Evolutionary conservation across 2,329 filamentous ascomycete genomes (phyloP).

Genomic region (Cryoendolithus antarcticus): DNA sequence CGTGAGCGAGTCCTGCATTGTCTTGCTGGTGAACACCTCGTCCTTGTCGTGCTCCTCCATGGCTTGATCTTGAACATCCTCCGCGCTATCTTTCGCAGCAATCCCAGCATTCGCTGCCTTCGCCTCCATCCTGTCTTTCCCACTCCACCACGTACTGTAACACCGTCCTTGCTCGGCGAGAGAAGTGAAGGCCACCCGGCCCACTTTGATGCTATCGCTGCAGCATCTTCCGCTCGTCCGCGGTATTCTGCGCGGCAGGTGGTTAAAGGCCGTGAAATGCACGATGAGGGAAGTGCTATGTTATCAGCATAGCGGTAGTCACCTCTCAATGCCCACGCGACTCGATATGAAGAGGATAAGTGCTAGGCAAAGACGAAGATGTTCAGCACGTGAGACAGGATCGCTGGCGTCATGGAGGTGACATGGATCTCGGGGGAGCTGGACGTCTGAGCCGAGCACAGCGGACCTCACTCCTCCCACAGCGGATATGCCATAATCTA

Average conservation of each 20-base stretch:
- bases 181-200: constrained; percentile 30
- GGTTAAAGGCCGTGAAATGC: constrained; percentile 32
- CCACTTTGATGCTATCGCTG: constrained; percentile 28
- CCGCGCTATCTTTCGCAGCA: not conserved
- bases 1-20: constrained; percentile 7
- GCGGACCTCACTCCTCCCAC: no score
- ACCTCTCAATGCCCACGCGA: no score
- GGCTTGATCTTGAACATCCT: no score
- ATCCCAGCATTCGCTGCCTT: not conserved
- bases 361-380: not conserved
- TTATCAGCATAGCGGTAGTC: constrained; percentile 7
- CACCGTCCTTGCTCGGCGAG: constrained; percentile 11
- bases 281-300: constrained; percentile 25
- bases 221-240: constrained; percentile 27
- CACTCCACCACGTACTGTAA: constrained; percentile 13
- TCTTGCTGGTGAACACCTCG: not conserved
- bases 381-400: not conserved
- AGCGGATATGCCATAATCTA: no score
- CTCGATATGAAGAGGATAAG: no score
- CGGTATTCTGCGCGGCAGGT: constrained; percentile 35
- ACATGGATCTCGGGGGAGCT: constrained; percentile 2
- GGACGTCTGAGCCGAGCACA: not conserved
- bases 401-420: constrained; percentile 5
- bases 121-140: constrained; percentile 10
- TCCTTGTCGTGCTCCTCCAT: constrained; percentile 1